phyloP scores from a whole-genome alignment of 257 asterid genomes.

The Dorcoceras hygrometricum region DNA sequence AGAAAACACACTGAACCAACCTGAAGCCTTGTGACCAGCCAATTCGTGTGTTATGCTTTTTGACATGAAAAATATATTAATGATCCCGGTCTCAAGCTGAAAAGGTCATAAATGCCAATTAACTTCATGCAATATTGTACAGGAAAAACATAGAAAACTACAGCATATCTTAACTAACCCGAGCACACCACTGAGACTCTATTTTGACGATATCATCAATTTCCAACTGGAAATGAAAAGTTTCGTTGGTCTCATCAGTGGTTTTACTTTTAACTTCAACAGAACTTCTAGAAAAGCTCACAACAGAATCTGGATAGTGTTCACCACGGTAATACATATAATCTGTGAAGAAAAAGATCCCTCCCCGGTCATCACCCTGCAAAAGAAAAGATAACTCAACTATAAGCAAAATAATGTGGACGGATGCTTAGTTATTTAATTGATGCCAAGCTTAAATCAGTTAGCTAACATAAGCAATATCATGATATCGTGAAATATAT shows the following conservation, averaged over 20 bases:
- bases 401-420: slow-evolving; percentile 19
- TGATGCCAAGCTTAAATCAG: slow-evolving; percentile 7
- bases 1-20: slow-evolving; percentile 37
- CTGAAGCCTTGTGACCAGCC: slow-evolving; percentile 34
- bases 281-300: slow-evolving; percentile 52
- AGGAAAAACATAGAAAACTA: slow-evolving; percentile 16
- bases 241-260: slow-evolving; percentile 28
- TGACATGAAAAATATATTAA: slow-evolving; percentile 41
- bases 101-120: slow-evolving; percentile 21
- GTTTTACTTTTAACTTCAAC: slow-evolving; percentile 52
- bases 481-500: slow-evolving; percentile 4
- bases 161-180: slow-evolving; percentile 39
- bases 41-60: slow-evolving; percentile 33
- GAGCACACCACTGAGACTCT: slow-evolving; percentile 64
- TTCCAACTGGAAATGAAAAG: slow-evolving; percentile 44
- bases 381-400: slow-evolving; percentile 29
- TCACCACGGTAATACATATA: slow-evolving; percentile 40
- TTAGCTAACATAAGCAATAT: slow-evolving; percentile 15
- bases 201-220: slow-evolving; percentile 59
- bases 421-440: slow-evolving; percentile 16
- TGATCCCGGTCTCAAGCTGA: slow-evolving; percentile 50
- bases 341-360: slow-evolving; percentile 47
- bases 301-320: slow-evolving; percentile 41
- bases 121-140: slow-evolving; percentile 15
- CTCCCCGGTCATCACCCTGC: slow-evolving; percentile 49